Evolutionary conservation across 768 basidiomycete genomes (phyloP).

Genomic region (Phaffia australis): DNA sequence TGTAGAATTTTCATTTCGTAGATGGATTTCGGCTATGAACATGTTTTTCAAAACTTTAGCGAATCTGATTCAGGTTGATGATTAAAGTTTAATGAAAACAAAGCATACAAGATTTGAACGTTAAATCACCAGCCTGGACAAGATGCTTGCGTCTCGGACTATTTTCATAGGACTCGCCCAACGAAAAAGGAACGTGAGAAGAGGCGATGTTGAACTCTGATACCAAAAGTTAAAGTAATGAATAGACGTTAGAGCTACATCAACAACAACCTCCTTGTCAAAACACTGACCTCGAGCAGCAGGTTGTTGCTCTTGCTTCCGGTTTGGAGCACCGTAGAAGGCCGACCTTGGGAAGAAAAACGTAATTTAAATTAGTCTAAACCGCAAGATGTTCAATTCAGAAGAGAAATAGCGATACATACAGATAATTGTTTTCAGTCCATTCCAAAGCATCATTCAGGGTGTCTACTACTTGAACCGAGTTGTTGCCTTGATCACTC

Average conservation of each 20-base stretch:
- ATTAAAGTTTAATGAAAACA: background rate
- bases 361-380: too few species aligned
- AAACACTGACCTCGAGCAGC: constrained; percentile 5
- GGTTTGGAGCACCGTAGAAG: constrained; percentile 31
- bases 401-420: constrained; percentile 44
- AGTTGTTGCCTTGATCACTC: constrained; percentile 46
- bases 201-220: constrained; percentile 5
- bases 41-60: background rate
- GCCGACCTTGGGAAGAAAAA: constrained; percentile 30
- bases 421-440: constrained; percentile 88
- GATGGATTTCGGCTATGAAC: background rate
- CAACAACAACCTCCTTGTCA: too few species aligned
- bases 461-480: constrained; percentile 57
- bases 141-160: constrained; percentile 62
- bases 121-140: constrained; percentile 59
- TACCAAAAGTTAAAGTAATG: background rate
- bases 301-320: constrained; percentile 12
- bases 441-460: constrained; percentile 91
- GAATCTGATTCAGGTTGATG: background rate
- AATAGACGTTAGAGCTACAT: background rate
- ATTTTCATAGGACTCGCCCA: constrained; percentile 45
- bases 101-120: constrained; percentile 40
- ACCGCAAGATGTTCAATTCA: too few species aligned
- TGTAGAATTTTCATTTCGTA: background rate
- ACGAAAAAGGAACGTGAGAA: constrained; percentile 41